Base-by-base conservation (phyloP, 768 basidiomycete species). In the Mycena kentingensis region DNA sequence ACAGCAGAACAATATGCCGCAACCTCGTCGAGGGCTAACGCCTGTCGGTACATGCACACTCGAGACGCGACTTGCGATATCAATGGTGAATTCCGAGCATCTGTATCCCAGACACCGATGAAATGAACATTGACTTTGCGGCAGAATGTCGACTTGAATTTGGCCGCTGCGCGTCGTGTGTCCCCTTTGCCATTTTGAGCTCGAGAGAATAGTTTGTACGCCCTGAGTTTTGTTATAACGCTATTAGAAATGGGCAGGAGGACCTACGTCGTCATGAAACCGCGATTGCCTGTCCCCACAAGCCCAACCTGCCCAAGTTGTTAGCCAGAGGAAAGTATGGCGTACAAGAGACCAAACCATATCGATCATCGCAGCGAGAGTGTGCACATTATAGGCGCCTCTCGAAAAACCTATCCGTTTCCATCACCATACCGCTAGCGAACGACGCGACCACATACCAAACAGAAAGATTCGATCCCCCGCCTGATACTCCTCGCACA, bases 11-110 rank as follows among this genome's bases (percentile, higher is more conserved):
- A 52, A 31, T 58, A 54, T 7, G 57, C 50, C 13, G 55, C n/a
- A 27, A 38, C n/a, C 44, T 65, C 64, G 36, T 65, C 63, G 19
- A 65, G 41, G 7, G 62, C 63, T n/a, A 65, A 60, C 1, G 62
- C 63, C 47, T 63, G 63, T 5, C 63, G 63, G 46, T 57, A 61
- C 34, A 53, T 51, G 31, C 60, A 65, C 16, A 58, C 54, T 48
- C 51, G 50, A n/a, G n/a, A n/a, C n/a, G n/a, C n/a, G n/a, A n/a
- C n/a, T n/a, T n/a, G n/a, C n/a, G n/a, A n/a, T n/a, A n/a, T n/a
- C n/a, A n/a, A n/a, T n/a, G n/a, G n/a, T n/a, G n/a, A n/a, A n/a
- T n/a, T n/a, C n/a, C n/a, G n/a, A n/a, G n/a, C n/a, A n/a, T n/a
- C n/a, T n/a, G n/a, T n/a, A n/a, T n/a, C 57, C 59, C 59, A 60